phyloP scores from a whole-genome alignment of 257 asterid genomes.

The Lantana camara region DNA sequence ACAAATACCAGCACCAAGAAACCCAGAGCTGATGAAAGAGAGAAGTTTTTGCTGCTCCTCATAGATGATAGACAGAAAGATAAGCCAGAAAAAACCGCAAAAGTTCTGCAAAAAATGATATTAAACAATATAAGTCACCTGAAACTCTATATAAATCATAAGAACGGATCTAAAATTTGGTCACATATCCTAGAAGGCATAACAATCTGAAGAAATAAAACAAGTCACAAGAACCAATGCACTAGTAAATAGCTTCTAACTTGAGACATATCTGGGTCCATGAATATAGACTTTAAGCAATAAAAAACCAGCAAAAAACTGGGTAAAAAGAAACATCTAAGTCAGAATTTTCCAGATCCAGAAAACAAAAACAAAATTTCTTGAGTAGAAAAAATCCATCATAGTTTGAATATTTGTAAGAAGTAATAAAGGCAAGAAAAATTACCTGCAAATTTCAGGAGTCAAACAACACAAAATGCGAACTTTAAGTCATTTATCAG shows the following conservation, averaged over 20 bases:
- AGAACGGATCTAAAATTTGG: conserved; percentile 16
- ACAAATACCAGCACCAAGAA: conserved; percentile 23
- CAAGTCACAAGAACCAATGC: background rate
- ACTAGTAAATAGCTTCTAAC: background rate
- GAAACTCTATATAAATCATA: conserved; percentile 1
- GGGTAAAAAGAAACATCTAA: background rate
- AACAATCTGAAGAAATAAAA: background rate
- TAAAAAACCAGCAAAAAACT: conserved; percentile 17
- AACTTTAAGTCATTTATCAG: conserved; percentile 27
- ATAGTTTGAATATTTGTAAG: conserved; percentile 18
- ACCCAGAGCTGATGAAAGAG: conserved; percentile 10
- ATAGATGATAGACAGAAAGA: conserved; percentile 14
- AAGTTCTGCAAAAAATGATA: conserved; percentile 8
- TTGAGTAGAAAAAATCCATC: background rate
- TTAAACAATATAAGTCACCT: conserved; percentile 21
- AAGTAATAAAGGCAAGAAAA: background rate
- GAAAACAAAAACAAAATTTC: too few relatives aligned
- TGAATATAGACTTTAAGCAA: background rate
- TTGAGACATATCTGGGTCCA: background rate
- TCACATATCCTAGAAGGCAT: background rate
- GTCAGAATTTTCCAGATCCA: conserved; percentile 32
- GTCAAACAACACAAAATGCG: conserved; percentile 2
- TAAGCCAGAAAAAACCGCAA: conserved; percentile 18
- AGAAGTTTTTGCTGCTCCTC: conserved; percentile 25
- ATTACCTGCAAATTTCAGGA: conserved; percentile 31